These are phyloP conservation scores for Sextonia rubra DNA, from an alignment of 164 flowering plant genomes.

Conservation along the genomic window DNA sequence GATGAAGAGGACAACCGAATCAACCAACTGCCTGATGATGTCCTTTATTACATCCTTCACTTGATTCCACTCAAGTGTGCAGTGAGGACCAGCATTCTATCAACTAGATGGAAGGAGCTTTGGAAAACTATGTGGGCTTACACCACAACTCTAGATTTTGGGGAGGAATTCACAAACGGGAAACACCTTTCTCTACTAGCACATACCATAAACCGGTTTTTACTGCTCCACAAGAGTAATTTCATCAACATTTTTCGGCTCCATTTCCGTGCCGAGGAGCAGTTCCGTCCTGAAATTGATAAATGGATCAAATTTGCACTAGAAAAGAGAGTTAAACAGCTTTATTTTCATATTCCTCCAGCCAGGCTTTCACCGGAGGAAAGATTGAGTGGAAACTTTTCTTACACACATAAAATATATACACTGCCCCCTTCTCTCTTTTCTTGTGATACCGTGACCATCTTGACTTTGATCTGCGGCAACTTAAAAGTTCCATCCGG, in stretches of 20 bases:
- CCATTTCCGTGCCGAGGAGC: not conserved
- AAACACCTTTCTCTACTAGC: not conserved
- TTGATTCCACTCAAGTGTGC: not conserved
- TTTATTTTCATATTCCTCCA: slow-evolving; percentile 1
- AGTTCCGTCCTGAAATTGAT: not conserved
- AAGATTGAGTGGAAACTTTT: too few relatives aligned
- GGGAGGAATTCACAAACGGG: not conserved
- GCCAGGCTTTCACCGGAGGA: too few relatives aligned
- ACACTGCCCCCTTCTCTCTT: not conserved
- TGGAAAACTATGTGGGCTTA: not conserved
- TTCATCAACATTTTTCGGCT: not conserved
- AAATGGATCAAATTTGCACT: slow-evolving; percentile 7
- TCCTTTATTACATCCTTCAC: slow-evolving; percentile 6
- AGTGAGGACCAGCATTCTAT: slow-evolving; percentile 6
- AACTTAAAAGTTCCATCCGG: not conserved
- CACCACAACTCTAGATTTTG: slow-evolving; percentile 3
- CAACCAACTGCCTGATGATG: slow-evolving; percentile 8
- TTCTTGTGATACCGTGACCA: not conserved
- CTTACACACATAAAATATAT: too few relatives aligned
- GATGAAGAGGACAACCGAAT: slow-evolving; percentile 3
- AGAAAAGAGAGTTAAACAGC: slow-evolving; percentile 1
- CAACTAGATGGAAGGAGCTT: slow-evolving; percentile 9
- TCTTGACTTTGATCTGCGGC: not conserved
- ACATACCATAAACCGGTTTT: slow-evolving; percentile 1
- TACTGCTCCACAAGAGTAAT: slow-evolving; percentile 5